These are phyloP conservation scores for Salvia miltiorrhiza DNA, from an alignment of 257 asterid genomes.

Conservation along the genomic window DNA sequence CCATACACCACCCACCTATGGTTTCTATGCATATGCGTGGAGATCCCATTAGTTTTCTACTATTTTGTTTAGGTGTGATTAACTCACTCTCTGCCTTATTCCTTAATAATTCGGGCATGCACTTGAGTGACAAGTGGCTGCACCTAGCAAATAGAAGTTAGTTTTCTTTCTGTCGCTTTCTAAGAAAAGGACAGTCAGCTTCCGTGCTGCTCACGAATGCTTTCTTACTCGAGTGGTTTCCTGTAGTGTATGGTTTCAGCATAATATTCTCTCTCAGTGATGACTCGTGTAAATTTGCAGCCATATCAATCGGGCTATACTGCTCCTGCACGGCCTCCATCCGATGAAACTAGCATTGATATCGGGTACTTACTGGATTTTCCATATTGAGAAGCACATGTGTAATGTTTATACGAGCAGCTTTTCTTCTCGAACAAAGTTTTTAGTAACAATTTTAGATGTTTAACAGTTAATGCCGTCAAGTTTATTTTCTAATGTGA, in stretches of 20 bases:
- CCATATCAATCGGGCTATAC: conserved; percentile 84
- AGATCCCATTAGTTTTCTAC: too few relatives aligned
- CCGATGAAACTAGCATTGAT: conserved; percentile 75
- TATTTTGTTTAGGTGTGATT: background rate
- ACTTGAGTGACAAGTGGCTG: background rate
- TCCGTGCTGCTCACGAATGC: background rate
- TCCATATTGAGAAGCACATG: background rate
- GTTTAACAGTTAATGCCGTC: background rate
- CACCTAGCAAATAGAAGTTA: background rate
- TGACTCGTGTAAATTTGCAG: conserved; percentile 41
- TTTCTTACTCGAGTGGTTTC: background rate
- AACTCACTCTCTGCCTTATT: background rate
- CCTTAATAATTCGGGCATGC: background rate
- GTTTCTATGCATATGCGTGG: too few relatives aligned
- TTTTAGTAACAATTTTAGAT: background rate
- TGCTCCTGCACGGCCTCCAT: conserved; percentile 74
- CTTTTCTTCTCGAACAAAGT: background rate
- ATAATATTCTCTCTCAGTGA: conserved; percentile 3
- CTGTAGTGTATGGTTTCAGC: background rate
- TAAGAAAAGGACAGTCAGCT: background rate
- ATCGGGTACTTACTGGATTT: conserved; percentile 58
- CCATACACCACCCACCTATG: too few relatives aligned
- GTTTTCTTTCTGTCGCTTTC: background rate
- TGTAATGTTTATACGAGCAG: background rate
- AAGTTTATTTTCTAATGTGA: background rate